Evolutionary conservation across 176 grass and related monocot species (phyloP).

Genomic region (Elaeis guineensis): DNA sequence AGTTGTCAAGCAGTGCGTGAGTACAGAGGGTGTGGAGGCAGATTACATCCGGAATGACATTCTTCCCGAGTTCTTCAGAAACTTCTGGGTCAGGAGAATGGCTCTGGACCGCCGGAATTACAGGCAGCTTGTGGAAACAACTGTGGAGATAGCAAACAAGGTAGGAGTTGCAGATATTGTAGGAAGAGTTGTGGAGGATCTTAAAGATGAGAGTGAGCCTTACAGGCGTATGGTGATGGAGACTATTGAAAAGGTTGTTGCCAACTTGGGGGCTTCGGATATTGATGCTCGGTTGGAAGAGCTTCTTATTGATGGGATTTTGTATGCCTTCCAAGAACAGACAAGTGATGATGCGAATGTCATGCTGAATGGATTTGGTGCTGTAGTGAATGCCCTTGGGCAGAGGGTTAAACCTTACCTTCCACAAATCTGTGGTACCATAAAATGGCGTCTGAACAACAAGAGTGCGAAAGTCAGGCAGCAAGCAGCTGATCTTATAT

Average conservation of each 20-base stretch:
- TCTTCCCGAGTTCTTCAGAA: constrained; percentile 82
- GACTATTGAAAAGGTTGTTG: constrained; percentile 94
- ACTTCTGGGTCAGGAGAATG: constrained; percentile 97
- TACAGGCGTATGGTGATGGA: constrained; percentile 99
- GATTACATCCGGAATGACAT: constrained; percentile 83
- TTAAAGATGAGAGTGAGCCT: constrained; percentile 95
- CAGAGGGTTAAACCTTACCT: constrained; percentile 91
- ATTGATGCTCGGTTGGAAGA: constrained; percentile 92
- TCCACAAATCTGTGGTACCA: constrained; percentile 98
- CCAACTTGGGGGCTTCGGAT: constrained; percentile 89
- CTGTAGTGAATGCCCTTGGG: constrained; percentile 83
- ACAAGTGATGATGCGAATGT: constrained; percentile 99
- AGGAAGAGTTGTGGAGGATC: constrained; percentile 78
- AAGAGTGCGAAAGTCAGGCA: constrained; percentile 98
- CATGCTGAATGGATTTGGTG: constrained; percentile 99
- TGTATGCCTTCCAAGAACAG: constrained; percentile 99
- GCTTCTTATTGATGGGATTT: constrained; percentile 91
- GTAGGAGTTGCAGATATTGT: constrained; percentile 93
- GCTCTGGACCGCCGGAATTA: constrained; percentile 95
- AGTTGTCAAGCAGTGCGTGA: constrained; percentile 96
- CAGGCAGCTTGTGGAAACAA: constrained; percentile 96
- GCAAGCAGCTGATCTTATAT: constrained; percentile 93
- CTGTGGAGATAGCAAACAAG: constrained; percentile 94
- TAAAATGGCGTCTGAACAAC: constrained; percentile 97
- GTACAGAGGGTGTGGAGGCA: constrained; percentile 93